Evolutionary conservation across 1,284 basidiomycete species (phyloP).

Genomic region (Vanrija humicola): DNA sequence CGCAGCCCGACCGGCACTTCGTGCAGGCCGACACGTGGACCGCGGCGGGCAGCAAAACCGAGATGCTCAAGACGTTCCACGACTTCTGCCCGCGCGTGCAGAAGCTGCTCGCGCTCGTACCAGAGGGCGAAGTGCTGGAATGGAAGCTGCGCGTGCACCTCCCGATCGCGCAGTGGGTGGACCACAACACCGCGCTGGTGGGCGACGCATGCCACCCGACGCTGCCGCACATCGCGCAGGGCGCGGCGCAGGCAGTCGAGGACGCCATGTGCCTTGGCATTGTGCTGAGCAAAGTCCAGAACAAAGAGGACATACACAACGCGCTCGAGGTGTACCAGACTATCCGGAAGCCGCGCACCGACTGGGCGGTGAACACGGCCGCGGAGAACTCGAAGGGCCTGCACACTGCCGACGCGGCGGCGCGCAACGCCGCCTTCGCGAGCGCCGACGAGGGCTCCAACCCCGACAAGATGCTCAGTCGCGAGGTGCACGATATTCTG

Average conservation of each 20-base stretch:
- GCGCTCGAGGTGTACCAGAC: slow-evolving; percentile 43
- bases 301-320: slow-evolving; percentile 39
- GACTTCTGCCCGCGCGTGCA: slow-evolving; percentile 46
- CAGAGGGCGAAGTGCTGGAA: slow-evolving; percentile 44
- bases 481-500: slow-evolving; percentile 27
- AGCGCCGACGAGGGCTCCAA: slow-evolving; percentile 24
- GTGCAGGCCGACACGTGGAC: slow-evolving; percentile 44
- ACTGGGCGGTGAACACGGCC: slow-evolving; percentile 43
- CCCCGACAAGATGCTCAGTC: slow-evolving; percentile 52
- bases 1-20: slow-evolving; percentile 46
- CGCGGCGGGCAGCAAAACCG: slow-evolving; percentile 36
- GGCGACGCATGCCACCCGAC: slow-evolving; percentile 44
- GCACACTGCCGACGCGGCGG: slow-evolving; percentile 32
- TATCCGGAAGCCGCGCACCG: slow-evolving; percentile 45
- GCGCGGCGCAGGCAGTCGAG: slow-evolving; percentile 48
- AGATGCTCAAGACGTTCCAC: slow-evolving; percentile 43
- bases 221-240: slow-evolving; percentile 43
- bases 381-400: slow-evolving; percentile 44
- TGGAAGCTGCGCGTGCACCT: slow-evolving; percentile 47
- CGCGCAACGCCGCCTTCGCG: slow-evolving; percentile 27
- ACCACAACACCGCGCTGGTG: slow-evolving; percentile 31
- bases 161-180: slow-evolving; percentile 43
- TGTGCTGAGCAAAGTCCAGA: slow-evolving; percentile 37
- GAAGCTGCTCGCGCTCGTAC: slow-evolving; percentile 44
- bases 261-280: slow-evolving; percentile 46